Evolutionary conservation across 495 filamentous ascomycete species (phyloP), one percentile per base, ranked within the genome.

Genomic region (Trichoderma reesei): DNA sequence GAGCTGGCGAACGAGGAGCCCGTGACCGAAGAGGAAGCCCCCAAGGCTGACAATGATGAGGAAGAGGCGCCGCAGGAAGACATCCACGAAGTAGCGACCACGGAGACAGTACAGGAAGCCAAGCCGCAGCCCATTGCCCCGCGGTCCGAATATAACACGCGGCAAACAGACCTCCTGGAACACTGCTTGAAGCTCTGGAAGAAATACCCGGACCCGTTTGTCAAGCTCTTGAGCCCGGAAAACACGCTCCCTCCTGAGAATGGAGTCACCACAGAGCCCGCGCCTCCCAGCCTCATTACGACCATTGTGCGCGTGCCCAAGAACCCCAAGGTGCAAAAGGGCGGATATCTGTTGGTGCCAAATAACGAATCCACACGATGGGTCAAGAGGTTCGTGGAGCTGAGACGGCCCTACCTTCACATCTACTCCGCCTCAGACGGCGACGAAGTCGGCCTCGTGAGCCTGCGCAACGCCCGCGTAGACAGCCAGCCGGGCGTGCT

Each of bases 341-440:
- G 86, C 7, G 91, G 91, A 41, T 92, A 93, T 70, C 84, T 98
- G 36, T 78, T 96, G 18, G 89, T 87, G 4, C 91, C 92, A 5
- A 85, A 85, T 67, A 80, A 82, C 64, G 84, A 88, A 60, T 87
- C 86, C 34, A 87, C 86, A 34, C 82, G 85, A 65, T 99, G 94
- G 94, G 79, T 89, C 5, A 90, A 91, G 66, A 89, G 93, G 48
- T 96, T 92, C 70, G 90, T 96, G 59, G 95, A 99, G 70, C 85
- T 99, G 37, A 86, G 94, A 33, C 85, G 88, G 46, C 95, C 95
- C 6, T 99, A 97, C 70, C 79, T 99, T 64, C 91, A 98, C 70
- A 83, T 98, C 48, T 87, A 97, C 74, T 85, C 83, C 36, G 85
- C 88, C 2, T 86, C 85, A 2, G 88, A 92, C 16, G 92, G 92